Percentiles rank a stretch among this genome's conserved stretches.
Conservation (phyloP, 306 rosid species). For the Malus asiatica region DNA sequence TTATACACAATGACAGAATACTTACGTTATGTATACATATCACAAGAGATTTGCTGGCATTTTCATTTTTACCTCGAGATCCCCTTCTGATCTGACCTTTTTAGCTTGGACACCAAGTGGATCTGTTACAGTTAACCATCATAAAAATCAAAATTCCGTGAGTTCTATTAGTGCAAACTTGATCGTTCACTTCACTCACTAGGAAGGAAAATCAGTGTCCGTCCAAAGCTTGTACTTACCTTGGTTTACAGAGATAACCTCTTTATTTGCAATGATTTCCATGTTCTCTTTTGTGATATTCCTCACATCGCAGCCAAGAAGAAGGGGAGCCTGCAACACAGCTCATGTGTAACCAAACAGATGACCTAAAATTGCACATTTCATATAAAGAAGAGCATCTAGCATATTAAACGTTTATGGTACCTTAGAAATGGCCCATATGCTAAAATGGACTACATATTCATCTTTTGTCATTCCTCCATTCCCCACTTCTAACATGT, state of each 20-base stretch:
- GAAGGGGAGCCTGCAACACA: slow-evolving; percentile 85
- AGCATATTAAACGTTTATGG: not conserved
- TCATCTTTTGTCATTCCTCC: slow-evolving; percentile 91
- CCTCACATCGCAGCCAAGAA: slow-evolving; percentile 87
- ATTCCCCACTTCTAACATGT: slow-evolving; percentile 96
- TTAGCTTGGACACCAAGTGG: slow-evolving; percentile 76
- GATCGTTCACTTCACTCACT: not conserved
- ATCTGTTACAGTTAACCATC: slow-evolving; percentile 35
- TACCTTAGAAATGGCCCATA: slow-evolving; percentile 97
- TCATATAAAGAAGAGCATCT: not conserved
- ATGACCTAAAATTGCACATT: not conserved
- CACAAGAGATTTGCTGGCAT: not conserved
- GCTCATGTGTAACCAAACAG: slow-evolving; percentile 6
- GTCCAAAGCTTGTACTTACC: slow-evolving; percentile 22
- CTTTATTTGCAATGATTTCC: slow-evolving; percentile 57
- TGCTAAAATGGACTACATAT: slow-evolving; percentile 84
- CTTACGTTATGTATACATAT: not conserved
- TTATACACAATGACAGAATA: not conserved
- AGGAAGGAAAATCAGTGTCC: not conserved
- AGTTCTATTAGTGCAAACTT: not conserved
- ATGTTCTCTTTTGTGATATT: slow-evolving; percentile 63
- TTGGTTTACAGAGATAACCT: slow-evolving; percentile 82
- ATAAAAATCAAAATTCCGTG: not conserved
- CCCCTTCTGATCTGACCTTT: slow-evolving; percentile 88
- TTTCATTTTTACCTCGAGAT: slow-evolving; percentile 48